Evolutionary conservation across 345 rosid species (phyloP).

Genomic region (Viola odorata): DNA sequence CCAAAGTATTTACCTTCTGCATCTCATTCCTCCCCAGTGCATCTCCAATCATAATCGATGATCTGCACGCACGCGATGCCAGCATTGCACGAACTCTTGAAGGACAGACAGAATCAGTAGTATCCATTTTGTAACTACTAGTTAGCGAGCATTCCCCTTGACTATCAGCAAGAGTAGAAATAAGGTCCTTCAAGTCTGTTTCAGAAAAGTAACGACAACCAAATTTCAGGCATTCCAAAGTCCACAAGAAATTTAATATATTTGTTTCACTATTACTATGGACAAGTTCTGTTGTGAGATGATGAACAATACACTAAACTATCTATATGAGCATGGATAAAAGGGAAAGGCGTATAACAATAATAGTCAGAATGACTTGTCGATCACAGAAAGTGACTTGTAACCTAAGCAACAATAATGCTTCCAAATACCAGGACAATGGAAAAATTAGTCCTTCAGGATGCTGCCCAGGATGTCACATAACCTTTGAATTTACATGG

Average conservation of each 20-base stretch:
- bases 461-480: too few species aligned
- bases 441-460: too few species aligned
- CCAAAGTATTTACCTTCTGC: slow-evolving; percentile 55
- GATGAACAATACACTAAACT: background rate
- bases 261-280: too few species aligned
- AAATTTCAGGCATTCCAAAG: slow-evolving; percentile 4
- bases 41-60: slow-evolving; percentile 88
- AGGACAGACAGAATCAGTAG: slow-evolving; percentile 75
- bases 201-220: slow-evolving; percentile 6
- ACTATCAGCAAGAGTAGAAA: slow-evolving; percentile 72
- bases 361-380: background rate
- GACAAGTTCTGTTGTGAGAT: background rate
- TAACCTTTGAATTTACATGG: too few species aligned
- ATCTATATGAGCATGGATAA: background rate
- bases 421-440: too few species aligned
- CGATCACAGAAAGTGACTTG: background rate
- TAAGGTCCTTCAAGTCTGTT: slow-evolving; percentile 86
- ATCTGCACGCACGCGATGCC: slow-evolving; percentile 89
- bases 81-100: slow-evolving; percentile 86
- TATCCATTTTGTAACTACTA: slow-evolving; percentile 70
- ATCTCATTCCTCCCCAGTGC: slow-evolving; percentile 77
- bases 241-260: background rate
- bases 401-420: too few species aligned
- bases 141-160: slow-evolving; percentile 76
- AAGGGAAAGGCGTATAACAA: background rate